Base-by-base conservation (phyloP, 208 protist species). In the Trypanosoma brucei region DNA sequence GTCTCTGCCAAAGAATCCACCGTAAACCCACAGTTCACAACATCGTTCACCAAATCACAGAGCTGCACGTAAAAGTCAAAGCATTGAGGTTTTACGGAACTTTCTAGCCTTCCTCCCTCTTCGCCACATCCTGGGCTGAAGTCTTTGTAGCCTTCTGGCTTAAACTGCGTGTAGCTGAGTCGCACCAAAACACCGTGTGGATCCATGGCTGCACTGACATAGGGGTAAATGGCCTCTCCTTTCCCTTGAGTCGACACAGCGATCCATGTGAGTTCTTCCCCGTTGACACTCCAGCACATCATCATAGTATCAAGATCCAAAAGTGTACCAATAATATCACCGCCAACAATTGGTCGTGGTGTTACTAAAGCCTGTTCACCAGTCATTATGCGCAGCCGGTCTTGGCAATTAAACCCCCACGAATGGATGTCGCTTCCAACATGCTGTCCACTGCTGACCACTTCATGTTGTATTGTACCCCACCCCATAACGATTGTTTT, bases 221-320 rank as follows among this genome's bases (percentile, higher is more conserved):
- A 95, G 14, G 90, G 90, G 58, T 86, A 95, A 62, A 95, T 92
- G 37, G 81, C 69, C 65, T 92, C 85, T 35, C 83, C 80, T 36
- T 87, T 79, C 35, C 83, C 79, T 54, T 91, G 83, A 40, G 70
- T 73, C 11, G 84, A 85, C 11, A 93, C 70, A 11, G 84, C 72
- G 46, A 95, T 76, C 79, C 83, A 87, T 68, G 78, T 83, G 46
- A 92, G 62, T 60, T 83, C 70, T 61, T 89, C 75, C 14, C 90
- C 90, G 68, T 95, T 95, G 50, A 95, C 78, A 52, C 79, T 83
- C 90, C 90, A 95, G 56, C 75, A 84, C 81, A 91, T 79, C 83
- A 88, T 91, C 76, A 84, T 86, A 34, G 78, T 71, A 52, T 84
- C 77, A 13, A 95, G 75, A 72, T 95, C 79, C 42, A 95, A 68